Base-by-base conservation (phyloP, 2,329 filamentous ascomycete genomes). In the Fusarium sp. region DNA sequence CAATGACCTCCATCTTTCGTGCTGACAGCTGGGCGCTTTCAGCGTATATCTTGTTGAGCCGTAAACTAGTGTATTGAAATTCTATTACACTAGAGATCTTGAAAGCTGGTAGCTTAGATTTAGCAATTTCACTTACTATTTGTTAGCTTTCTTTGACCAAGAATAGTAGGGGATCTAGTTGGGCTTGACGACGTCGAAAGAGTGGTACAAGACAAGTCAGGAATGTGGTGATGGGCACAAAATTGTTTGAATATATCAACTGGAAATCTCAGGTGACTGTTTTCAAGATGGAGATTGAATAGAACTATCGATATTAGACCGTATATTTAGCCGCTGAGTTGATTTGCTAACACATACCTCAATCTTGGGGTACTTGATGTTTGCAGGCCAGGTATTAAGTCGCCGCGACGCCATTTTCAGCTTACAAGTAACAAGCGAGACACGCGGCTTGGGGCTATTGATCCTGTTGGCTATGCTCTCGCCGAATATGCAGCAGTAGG, bases 1-100 rank as follows among this genome's bases (percentile, higher is more conserved):
- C 63, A 9, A 66, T 65, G 6, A n/a, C 23, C 10, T 65, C 53
- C 63, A 65, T 65, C 3, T 62, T 65, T 2, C 19, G 21, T 7
- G 63, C 43, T 2, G 61, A 66, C 5, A 43, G 3, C 13, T 51
- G 50, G 4, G 63, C 57, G 9, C 50, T 56, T 6, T 57, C 58
- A 0, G 58, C 62, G 4, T 66, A 65, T 3, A 66, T 50, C 21
- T 59, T 62, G 23, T 49, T 57, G 2, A 50, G 55, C 2, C 53
- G 57, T 1, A 60, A 15, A 2, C 37, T 45, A 13, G 61, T 57
- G 11, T 63, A 55, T 5, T 66, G 61, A 0, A 35, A 66, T 60
- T 0, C 25, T 15, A 4, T 65, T 49, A 4, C 63, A 65, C 63
- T 65, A 29, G 4, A 14, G 1, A 4, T 2, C 5, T 54, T 1